Conservation (phyloP, 257 asterid genomes). For the Solanum stenotomum region DNA sequence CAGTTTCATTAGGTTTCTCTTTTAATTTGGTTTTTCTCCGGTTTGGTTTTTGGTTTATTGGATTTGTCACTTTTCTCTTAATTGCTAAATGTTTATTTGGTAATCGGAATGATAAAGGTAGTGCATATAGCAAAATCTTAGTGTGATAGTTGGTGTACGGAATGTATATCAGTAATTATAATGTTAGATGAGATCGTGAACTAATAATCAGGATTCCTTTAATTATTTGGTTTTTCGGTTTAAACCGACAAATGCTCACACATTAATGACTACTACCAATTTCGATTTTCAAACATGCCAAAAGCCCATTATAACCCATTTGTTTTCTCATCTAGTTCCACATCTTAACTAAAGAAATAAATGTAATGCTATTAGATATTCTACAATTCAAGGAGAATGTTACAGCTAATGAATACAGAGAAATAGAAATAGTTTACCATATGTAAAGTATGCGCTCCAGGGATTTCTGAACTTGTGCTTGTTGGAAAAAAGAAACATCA, state of each 20-base stretch:
- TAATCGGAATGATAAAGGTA: neutral
- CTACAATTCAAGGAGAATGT: neutral
- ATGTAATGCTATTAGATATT: neutral
- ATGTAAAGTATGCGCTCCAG: slow-evolving; percentile 89
- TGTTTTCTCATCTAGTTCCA: neutral
- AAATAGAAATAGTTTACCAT: slow-evolving; percentile 42
- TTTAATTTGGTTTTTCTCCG: neutral
- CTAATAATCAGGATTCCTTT: neutral
- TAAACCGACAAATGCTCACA: neutral
- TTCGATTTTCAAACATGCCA: neutral
- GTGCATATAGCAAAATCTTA: neutral
- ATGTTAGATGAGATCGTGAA: neutral
- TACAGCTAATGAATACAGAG: neutral
- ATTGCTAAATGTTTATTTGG: neutral
- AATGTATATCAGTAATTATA: neutral
- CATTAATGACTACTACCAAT: neutral
- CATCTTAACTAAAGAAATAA: neutral
- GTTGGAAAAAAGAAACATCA: slow-evolving; percentile 88
- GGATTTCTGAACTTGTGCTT: slow-evolving; percentile 76
- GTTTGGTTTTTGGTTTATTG: neutral
- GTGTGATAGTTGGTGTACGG: neutral
- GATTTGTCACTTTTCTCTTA: neutral
- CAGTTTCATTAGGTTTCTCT: neutral
- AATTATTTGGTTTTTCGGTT: neutral
- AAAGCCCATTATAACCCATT: neutral